Evolutionary conservation across 495 filamentous ascomycete genomes (phyloP), one percentile per base, ranked within the genome.

Genomic region (Xylaria sp.): DNA sequence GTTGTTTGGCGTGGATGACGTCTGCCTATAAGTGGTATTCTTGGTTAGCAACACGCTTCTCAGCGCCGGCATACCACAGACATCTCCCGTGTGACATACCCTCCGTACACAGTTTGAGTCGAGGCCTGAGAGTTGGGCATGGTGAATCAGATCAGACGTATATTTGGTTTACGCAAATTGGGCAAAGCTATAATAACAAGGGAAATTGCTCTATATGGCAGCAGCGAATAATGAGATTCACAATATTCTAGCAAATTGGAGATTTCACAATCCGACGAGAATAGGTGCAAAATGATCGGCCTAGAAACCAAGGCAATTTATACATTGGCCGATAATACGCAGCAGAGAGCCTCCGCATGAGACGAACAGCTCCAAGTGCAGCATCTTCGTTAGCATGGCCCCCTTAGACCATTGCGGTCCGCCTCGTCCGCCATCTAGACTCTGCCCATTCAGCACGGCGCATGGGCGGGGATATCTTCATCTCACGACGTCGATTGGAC

Each of bases 31-130:
- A 43, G 5, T 43, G 19, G 12, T 8, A 55, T 43, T 24, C 0
- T 14, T 26, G n/a, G 29, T 62, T n/a, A 62, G 37, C 37, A 43
- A 29, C 37, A 11, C 24, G 8, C 29, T n/a, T 43, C 37, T 14
- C 8, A 29, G 11, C 21, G 35, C 37, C 37, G n/a, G 37, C 7
- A 24, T 12, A 31, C 9, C 24, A 17, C 11, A 35, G 57, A 19
- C 7, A 61, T 21, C n/a, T 40, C 9, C 57, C 19, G 9, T 4
- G 58, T 61, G 5, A 62, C 37, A 29, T 62, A 62, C 59, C 59
- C 59, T 26, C 59, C 59, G 11, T 62, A 62, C 37, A 29, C n/a
- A 17, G 59, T 8, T 62, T 43, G 59, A n/a, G 1, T 62, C 37
- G 59, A 62, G n/a, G 15, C 1, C 7, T 2, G 37, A 29, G 35